Evolutionary conservation across 2,329 filamentous ascomycete genomes (phyloP).

Genomic region (Penicillium sp.): DNA sequence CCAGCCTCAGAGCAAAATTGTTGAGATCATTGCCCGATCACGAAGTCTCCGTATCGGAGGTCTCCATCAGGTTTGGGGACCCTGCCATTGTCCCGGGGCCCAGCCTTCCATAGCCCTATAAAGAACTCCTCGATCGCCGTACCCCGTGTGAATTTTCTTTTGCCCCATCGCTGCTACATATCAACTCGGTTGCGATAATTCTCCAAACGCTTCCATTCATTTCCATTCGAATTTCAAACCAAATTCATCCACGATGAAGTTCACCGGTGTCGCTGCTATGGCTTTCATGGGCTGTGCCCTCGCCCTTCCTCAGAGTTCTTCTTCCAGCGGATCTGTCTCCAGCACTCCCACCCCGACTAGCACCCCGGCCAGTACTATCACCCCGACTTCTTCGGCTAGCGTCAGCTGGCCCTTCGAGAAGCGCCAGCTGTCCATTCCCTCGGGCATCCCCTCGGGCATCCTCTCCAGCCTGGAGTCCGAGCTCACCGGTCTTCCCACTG

Average conservation of each 20-base stretch:
- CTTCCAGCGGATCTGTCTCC: background rate
- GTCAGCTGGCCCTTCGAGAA: conserved; percentile 2
- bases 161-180: background rate
- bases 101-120: conserved; percentile 9
- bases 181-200: background rate
- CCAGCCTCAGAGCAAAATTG: conserved; percentile 6
- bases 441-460: background rate
- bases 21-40: conserved; percentile 20
- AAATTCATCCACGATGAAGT: conserved; percentile 17
- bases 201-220: background rate
- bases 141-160: background rate
- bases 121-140: conserved; percentile 5
- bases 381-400: conserved; percentile 1
- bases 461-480: background rate
- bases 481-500: background rate
- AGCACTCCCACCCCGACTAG: conserved; percentile 1
- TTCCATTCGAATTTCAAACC: background rate
- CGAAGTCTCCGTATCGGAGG: conserved; percentile 6
- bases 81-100: background rate
- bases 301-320: conserved; percentile 16
- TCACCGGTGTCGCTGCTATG: conserved; percentile 15
- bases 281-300: conserved; percentile 25
- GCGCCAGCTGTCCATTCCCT: conserved; percentile 1
- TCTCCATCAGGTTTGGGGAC: conserved; percentile 7
- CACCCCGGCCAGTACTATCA: background rate